Conservation (phyloP, 352 stramenopile species). For the Phytophthora idaei region DNA sequence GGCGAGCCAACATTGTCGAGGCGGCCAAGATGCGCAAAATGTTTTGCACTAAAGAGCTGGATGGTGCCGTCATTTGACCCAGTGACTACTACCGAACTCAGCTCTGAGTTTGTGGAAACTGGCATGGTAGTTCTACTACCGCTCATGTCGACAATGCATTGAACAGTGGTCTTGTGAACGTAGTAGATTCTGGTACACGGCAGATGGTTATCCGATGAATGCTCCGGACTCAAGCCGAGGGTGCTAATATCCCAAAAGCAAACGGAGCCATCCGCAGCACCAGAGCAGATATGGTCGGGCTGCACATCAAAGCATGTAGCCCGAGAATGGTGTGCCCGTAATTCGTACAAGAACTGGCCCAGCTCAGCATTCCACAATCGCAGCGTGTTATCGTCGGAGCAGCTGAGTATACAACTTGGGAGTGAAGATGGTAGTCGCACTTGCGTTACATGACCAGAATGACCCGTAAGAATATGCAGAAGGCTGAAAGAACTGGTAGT, state of each 20-base stretch:
- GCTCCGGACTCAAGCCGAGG: slow-evolving; percentile 5
- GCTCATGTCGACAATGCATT: slow-evolving; percentile 45
- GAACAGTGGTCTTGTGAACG: slow-evolving; percentile 59
- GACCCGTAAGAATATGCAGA: slow-evolving; percentile 47
- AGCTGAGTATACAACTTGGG: slow-evolving; percentile 49
- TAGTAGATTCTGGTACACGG: slow-evolving; percentile 37
- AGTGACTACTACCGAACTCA: slow-evolving; percentile 47
- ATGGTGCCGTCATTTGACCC: slow-evolving; percentile 81
- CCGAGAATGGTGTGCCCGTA: slow-evolving; percentile 50
- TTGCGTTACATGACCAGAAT: slow-evolving; percentile 66
- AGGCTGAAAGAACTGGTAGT: slow-evolving; percentile 41
- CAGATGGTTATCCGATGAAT: slow-evolving; percentile 15
- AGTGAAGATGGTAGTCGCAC: slow-evolving; percentile 39
- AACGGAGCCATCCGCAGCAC: slow-evolving; percentile 58
- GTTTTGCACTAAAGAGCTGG: slow-evolving; percentile 61
- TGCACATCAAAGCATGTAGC: slow-evolving; percentile 53
- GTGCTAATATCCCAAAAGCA: slow-evolving; percentile 60
- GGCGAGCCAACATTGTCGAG: slow-evolving; percentile 53
- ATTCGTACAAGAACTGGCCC: slow-evolving; percentile 44
- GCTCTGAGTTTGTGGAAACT: slow-evolving; percentile 4
- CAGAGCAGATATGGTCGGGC: slow-evolving; percentile 49
- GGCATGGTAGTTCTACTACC: slow-evolving; percentile 8
- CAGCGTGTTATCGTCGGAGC: slow-evolving; percentile 65
- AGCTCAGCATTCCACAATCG: slow-evolving; percentile 61
- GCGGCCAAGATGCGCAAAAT: slow-evolving; percentile 48